These are phyloP conservation scores for Odonthalia washingtoniensis DNA, from an alignment of 31 red algal genomes.

Conservation along the genomic window DNA sequence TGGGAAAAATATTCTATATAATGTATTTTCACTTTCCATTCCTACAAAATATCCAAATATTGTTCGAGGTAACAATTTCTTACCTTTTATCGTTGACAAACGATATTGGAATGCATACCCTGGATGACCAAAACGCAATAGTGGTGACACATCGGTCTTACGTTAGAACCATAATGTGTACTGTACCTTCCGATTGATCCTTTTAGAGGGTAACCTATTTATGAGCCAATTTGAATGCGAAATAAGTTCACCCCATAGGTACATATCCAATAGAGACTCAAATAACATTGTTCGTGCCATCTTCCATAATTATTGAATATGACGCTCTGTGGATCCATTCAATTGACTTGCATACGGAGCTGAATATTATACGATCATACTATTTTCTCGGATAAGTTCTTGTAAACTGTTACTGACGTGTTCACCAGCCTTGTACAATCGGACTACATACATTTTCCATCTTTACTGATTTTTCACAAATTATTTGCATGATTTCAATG, in stretches of 20 bases:
- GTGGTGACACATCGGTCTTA: conserved; percentile 11
- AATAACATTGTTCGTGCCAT: conserved; percentile 15
- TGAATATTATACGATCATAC: conserved; percentile 27
- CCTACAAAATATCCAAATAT: conserved; percentile 11
- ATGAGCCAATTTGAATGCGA: conserved; percentile 36
- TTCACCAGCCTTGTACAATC: neutral
- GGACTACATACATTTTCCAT: too few relatives aligned
- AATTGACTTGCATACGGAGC: conserved; percentile 22
- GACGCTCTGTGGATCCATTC: conserved; percentile 20
- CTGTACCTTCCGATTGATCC: neutral
- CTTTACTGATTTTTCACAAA: neutral
- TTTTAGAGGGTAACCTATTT: conserved; percentile 25
- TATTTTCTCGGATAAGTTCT: conserved; percentile 1
- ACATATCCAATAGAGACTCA: conserved; percentile 14
- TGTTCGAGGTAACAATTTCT: conserved; percentile 24
- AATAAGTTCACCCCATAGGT: conserved; percentile 9
- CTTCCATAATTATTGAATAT: conserved; percentile 49
- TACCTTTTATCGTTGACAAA: neutral
- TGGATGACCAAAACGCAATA: neutral
- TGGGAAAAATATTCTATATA: conserved; percentile 25
- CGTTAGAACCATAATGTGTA: neutral
- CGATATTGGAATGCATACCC: conserved; percentile 34
- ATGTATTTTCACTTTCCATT: conserved; percentile 12
- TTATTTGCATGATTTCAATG: neutral
- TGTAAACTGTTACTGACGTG: conserved; percentile 19